Base-by-base conservation (phyloP, 1,284 basidiomycete species). In the Leccinum solheimii region DNA sequence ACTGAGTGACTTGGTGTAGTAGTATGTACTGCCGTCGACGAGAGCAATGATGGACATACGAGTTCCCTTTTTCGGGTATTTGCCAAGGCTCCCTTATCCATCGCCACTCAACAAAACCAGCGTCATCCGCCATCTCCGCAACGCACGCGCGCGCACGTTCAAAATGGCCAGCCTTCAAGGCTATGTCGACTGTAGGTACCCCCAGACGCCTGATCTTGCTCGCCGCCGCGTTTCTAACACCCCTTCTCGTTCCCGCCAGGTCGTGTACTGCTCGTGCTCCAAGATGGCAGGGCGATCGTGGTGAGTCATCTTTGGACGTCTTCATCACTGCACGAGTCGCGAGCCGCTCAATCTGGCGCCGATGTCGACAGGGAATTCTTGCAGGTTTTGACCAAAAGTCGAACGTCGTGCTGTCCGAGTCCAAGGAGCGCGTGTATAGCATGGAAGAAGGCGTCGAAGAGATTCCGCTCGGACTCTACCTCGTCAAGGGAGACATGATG, bases 401-500 rank as follows among this genome's bases (percentile, higher is more conserved):
- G 48, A 97, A 97, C 75, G 85, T 97, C 68, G 94, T 97, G 64
- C 85, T 98, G 55, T 90, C 94, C 21, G 91, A 95, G 72, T 92
- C 89, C 59, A 92, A 91, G 71, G 95, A 98, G 75, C 86, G 95
- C 67, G 89, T 97, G 38, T 97, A 92, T 76, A 92, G 91, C 70
- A 77, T 84, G 60, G 96, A 99, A 16, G 91, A 92, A 71, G 92
- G 92, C 23, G 95, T 98, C 34, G 94, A 98, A 77, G 95, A 98
- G 80, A 88, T 97, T 11, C 91, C 94, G 0, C 80, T 99, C n/a
- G 97, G 97, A 1, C 80, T 99, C 54, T 99, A 99, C 77, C 87
- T 99, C 67, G 92, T 99, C 70, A 94, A 98, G 72, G 97, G 97
- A 2, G 97, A 99, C 73, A 96, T 97, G 82, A 95, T 97, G 97